A percentile compares a stretch with the other conserved stretches of the same genome.
phyloP scores from a whole-genome alignment of 495 filamentous ascomycete species.

The Neurospora sp. region DNA sequence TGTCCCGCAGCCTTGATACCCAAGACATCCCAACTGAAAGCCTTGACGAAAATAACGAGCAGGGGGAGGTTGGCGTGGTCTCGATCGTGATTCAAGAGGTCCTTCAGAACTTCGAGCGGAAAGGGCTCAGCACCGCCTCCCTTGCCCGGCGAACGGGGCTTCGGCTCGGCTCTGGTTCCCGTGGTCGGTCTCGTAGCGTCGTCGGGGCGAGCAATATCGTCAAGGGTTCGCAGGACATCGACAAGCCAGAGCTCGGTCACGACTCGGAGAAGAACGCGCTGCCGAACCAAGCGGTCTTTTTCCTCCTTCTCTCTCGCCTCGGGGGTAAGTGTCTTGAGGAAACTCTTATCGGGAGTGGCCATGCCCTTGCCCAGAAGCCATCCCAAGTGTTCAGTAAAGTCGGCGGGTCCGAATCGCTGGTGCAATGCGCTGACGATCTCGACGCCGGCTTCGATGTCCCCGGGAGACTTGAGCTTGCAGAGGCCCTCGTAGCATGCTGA shows the following conservation, averaged over 20 bases:
- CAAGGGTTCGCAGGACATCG: constrained; percentile 72
- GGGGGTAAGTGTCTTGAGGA: constrained; percentile 64
- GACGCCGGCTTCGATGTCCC: constrained; percentile 82
- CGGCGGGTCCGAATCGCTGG: constrained; percentile 82
- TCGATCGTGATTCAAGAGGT: constrained; percentile 83
- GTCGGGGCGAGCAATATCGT: constrained; percentile 80
- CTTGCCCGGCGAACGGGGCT: constrained; percentile 39
- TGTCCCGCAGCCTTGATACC: constrained; percentile 59
- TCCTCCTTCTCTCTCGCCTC: constrained; percentile 92
- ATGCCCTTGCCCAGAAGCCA: constrained; percentile 90
- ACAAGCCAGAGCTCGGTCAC: constrained; percentile 97
- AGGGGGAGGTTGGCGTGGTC: constrained; percentile 88
- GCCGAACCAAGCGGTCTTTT: constrained; percentile 79
- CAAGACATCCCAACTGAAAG: constrained; percentile 90
- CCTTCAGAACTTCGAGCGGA: constrained; percentile 91
- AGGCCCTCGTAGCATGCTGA: constrained; percentile 97
- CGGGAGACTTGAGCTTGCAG: constrained; percentile 78
- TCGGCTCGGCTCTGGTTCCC: constrained; percentile 43
- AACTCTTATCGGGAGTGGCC: constrained; percentile 80
- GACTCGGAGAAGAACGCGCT: constrained; percentile 76
- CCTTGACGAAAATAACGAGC: constrained; percentile 89
- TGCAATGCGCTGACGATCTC: constrained; percentile 92
- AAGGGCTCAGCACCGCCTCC: constrained; percentile 69
- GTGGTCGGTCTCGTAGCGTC: constrained; percentile 55
- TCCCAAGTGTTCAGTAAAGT: constrained; percentile 85